phyloP scores from a whole-genome alignment of 202 grass and related monocot genomes.

The Carex sylvatica region DNA sequence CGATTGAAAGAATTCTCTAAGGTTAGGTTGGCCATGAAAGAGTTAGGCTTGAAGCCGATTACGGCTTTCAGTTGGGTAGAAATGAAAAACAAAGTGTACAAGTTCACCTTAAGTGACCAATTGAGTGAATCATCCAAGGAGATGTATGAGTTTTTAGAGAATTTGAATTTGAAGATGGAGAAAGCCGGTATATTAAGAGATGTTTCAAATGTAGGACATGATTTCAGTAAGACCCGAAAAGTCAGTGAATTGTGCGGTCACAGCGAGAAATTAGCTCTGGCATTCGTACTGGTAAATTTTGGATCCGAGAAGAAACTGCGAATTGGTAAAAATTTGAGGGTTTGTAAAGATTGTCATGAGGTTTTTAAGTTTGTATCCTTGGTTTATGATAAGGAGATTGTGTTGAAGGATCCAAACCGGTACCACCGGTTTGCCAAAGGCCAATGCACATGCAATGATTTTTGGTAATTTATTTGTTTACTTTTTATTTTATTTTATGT shows the following conservation, averaged over 20 bases:
- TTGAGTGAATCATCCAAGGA: conserved; percentile 46
- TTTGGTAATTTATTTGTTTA: conserved; percentile 28
- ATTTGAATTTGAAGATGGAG: conserved; percentile 42
- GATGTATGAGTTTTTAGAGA: conserved; percentile 51
- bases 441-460: conserved; percentile 29
- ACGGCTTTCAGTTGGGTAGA: conserved; percentile 84
- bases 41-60: conserved; percentile 47
- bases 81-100: conserved; percentile 54
- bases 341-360: conserved; percentile 37
- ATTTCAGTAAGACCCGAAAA: conserved; percentile 10
- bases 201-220: conserved; percentile 27
- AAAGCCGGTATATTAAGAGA: conserved; percentile 16
- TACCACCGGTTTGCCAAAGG: conserved; percentile 31
- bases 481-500: not conserved
- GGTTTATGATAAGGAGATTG: conserved; percentile 28
- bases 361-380: conserved; percentile 37
- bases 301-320: conserved; percentile 12
- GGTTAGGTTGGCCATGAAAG: conserved; percentile 61
- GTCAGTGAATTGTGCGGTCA: conserved; percentile 29
- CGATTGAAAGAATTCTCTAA: conserved; percentile 59
- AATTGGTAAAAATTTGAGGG: conserved; percentile 35
- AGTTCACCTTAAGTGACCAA: conserved; percentile 65
- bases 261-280: conserved; percentile 38
- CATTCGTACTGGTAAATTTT: conserved; percentile 19
- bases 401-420: conserved; percentile 41